phyloP scores from a whole-genome alignment of 2,329 filamentous ascomycete species.

The Alternaria arbusti region DNA sequence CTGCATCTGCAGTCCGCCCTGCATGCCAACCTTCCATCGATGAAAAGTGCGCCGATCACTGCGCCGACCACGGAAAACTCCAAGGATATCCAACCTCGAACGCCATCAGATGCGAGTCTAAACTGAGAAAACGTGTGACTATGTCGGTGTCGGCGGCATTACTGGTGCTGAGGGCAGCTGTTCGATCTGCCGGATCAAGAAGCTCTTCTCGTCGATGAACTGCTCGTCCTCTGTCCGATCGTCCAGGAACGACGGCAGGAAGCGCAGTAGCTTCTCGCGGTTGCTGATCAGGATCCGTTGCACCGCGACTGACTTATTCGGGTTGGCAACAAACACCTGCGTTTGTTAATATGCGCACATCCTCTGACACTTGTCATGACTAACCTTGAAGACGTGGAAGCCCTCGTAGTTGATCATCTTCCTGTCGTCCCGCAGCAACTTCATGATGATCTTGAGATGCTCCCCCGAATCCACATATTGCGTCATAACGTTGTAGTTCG shows the following conservation, averaged over 20 bases:
- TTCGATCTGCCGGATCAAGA: slow-evolving; percentile 91
- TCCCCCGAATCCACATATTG: slow-evolving; percentile 94
- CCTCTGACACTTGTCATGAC: not conserved
- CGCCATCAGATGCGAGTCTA: slow-evolving; percentile 14
- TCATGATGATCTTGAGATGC: slow-evolving; percentile 98
- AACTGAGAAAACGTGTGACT: not conserved
- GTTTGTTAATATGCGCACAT: slow-evolving; percentile 13
- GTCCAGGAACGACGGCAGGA: slow-evolving; percentile 89
- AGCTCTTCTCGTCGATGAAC: slow-evolving; percentile 97
- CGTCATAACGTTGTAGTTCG: slow-evolving; percentile 98
- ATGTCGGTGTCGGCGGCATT: slow-evolving; percentile 29
- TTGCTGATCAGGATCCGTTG: slow-evolving; percentile 97
- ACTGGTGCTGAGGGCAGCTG: slow-evolving; percentile 45
- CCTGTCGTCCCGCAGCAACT: slow-evolving; percentile 88
- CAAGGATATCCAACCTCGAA: slow-evolving; percentile 9
- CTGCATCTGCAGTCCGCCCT: not conserved
- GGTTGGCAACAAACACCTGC: slow-evolving; percentile 94
- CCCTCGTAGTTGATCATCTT: slow-evolving; percentile 99
- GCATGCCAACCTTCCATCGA: not conserved
- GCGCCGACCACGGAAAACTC: slow-evolving; percentile 3
- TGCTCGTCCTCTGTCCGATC: slow-evolving; percentile 97
- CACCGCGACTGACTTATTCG: slow-evolving; percentile 95
- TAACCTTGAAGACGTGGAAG: slow-evolving; percentile 95
- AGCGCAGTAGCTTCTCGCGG: slow-evolving; percentile 85
- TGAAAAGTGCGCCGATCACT: slow-evolving; percentile 3